These are phyloP conservation scores for California macrophylla DNA, from an alignment of 441 rosid species.

Conservation along the genomic window DNA sequence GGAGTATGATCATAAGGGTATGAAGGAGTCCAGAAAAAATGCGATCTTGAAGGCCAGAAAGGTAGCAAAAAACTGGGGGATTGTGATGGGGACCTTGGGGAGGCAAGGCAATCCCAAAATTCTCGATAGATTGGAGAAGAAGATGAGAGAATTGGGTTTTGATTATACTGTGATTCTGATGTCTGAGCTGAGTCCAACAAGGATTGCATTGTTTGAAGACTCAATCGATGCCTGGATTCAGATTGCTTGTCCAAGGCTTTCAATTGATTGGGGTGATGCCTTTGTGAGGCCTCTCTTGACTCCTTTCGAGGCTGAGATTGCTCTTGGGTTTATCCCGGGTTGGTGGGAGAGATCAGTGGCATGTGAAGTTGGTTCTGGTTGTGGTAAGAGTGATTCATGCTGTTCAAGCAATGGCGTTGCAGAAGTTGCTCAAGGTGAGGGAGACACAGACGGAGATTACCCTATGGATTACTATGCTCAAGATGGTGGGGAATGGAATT, in stretches of 20 bases:
- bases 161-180: slow-evolving; percentile 55
- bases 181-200: slow-evolving; percentile 75
- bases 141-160: slow-evolving; percentile 56
- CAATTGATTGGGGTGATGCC: slow-evolving; percentile 95
- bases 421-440: slow-evolving; percentile 4
- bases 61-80: slow-evolving; percentile 54
- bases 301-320: slow-evolving; percentile 85
- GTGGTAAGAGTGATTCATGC: slow-evolving; percentile 25
- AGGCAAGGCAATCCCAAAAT: slow-evolving; percentile 88
- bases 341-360: slow-evolving; percentile 61
- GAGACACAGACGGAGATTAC: slow-evolving; percentile 42
- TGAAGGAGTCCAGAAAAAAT: slow-evolving; percentile 65
- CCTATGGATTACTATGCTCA: slow-evolving; percentile 95
- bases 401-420: slow-evolving; percentile 25
- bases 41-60: slow-evolving; percentile 39
- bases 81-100: slow-evolving; percentile 84
- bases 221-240: slow-evolving; percentile 88
- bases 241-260: slow-evolving; percentile 82
- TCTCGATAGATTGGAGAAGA: slow-evolving; percentile 65
- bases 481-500: slow-evolving; percentile 93
- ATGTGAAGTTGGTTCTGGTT: slow-evolving; percentile 8
- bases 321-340: slow-evolving; percentile 53
- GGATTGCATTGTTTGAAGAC: slow-evolving; percentile 73
- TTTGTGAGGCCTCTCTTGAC: slow-evolving; percentile 78
- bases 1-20: slow-evolving; percentile 88